These are phyloP conservation scores for Dothideomycetes sp. DNA, from an alignment of 2,329 filamentous ascomycete genomes.

Conservation along the genomic window DNA sequence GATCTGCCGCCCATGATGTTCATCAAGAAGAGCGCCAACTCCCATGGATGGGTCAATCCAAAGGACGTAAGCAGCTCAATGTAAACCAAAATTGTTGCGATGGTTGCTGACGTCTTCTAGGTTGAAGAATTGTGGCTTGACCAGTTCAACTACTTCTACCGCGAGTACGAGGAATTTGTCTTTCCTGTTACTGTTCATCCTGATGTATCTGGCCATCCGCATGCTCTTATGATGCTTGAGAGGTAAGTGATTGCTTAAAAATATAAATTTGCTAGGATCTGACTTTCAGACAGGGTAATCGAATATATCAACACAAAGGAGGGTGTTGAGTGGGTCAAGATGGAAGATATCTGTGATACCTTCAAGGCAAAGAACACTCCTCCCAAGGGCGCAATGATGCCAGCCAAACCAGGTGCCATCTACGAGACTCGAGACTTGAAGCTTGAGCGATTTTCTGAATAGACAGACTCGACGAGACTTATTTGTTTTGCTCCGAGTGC, in stretches of 20 bases:
- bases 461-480: too few relatives aligned
- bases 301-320: slow-evolving; percentile 56
- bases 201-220: slow-evolving; percentile 59
- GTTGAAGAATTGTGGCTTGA: slow-evolving; percentile 56
- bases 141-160: slow-evolving; percentile 63
- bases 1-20: slow-evolving; percentile 62
- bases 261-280: slow-evolving; percentile 1
- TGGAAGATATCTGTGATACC: slow-evolving; percentile 61
- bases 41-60: slow-evolving; percentile 46
- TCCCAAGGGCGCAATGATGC: slow-evolving; percentile 49
- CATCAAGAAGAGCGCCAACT: slow-evolving; percentile 54
- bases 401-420: slow-evolving; percentile 43
- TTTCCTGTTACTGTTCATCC: slow-evolving; percentile 72
- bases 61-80: too few relatives aligned
- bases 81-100: too few relatives aligned
- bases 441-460: slow-evolving; percentile 36
- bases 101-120: too few relatives aligned
- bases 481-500: too few relatives aligned
- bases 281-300: slow-evolving; percentile 35
- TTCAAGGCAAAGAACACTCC: slow-evolving; percentile 57
- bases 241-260: slow-evolving; percentile 31
- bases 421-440: slow-evolving; percentile 30
- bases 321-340: slow-evolving; percentile 56
- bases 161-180: slow-evolving; percentile 65
- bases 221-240: slow-evolving; percentile 64